Evolutionary conservation across 179 eudicot genomes (phyloP), one percentile per base, ranked within the genome.

Genomic region (Spergularia azorica): DNA sequence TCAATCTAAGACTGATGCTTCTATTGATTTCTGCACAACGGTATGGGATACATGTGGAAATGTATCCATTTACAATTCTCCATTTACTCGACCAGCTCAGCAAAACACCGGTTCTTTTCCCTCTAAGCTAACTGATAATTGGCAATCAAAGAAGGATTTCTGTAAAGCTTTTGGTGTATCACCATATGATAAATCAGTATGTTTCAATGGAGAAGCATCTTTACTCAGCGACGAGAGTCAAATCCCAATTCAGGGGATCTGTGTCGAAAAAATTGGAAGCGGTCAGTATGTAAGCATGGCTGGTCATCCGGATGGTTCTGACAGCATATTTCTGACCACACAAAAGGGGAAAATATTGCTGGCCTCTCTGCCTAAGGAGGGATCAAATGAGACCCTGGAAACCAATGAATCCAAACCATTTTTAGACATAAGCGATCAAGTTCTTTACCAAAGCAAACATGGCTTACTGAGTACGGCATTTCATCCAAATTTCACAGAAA

Each of bases 271-370:
- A 70, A 79, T 79, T 38, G 77, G 38, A 17, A 73, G 67, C 38
- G 82, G 74, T 10, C 48, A 69, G 6, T 79, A 79, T 32, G 11
- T 62, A 50, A 67, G 43, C 51, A 79, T 79, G 82, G 77, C 56
- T 26, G 32, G 63, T 73, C 73, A 79, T 51, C 82, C 82, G 3
- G 82, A 79, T 73, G 77, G 74, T 52, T 73, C 82, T 46, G 74
- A 73, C 74, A 55, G 59, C 43, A 48, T 60, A 46, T 73, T 79
- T 74, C 67, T 79, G 41, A 16, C 70, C 3, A 16, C 51, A 12
- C 77, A 79, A 60, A 56, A 73, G 2, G 82, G 82, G 15, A 73
- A 66, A 46, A 58, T 79, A 58, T 79, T 73, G 82, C 12, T 73
- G 55, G 77, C 77, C 9, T 36, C 9, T 48, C 20, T 79, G 76